Evolutionary conservation across 2,329 filamentous ascomycete genomes (phyloP).

Genomic region (Ophiostoma angusticollis): DNA sequence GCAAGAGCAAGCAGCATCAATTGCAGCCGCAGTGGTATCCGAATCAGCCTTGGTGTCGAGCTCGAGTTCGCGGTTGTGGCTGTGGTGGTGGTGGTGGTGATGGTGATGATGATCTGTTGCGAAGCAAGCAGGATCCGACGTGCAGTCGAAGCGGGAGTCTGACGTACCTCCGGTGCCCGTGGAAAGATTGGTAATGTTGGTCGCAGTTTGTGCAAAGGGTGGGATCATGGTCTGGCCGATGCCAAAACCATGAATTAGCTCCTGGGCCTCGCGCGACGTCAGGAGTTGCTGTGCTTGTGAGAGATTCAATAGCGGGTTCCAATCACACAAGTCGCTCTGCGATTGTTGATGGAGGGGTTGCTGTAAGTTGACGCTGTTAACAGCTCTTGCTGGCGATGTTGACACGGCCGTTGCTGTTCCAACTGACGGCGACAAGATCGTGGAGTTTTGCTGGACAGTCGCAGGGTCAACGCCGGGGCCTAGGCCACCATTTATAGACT

Average conservation of each 20-base stretch:
- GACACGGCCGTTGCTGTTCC: neutral
- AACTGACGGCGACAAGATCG: neutral
- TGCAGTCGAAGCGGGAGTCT: neutral
- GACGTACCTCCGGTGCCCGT: too few species aligned
- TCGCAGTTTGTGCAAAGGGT: neutral
- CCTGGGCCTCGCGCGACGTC: neutral
- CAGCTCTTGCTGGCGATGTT: neutral
- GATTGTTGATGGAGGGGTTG: neutral
- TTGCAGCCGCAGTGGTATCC: neutral
- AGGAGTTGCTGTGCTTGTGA: neutral
- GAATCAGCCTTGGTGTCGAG: neutral
- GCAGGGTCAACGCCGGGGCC: neutral
- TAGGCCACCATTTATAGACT: neutral
- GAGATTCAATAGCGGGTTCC: slow-evolving; percentile 1
- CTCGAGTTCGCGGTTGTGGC: neutral
- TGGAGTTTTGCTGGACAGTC: too few species aligned
- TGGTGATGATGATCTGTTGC: slow-evolving; percentile 3
- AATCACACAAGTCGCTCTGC: neutral
- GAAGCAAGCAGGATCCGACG: neutral
- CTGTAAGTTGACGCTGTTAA: neutral
- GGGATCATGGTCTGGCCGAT: neutral
- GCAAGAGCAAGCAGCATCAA: slow-evolving; percentile 1
- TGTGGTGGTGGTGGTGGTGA: slow-evolving; percentile 4
- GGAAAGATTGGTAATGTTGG: neutral
- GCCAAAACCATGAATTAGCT: neutral